Conservation (phyloP, 2,329 filamentous ascomycete species). For the Monosporascus sp. region DNA sequence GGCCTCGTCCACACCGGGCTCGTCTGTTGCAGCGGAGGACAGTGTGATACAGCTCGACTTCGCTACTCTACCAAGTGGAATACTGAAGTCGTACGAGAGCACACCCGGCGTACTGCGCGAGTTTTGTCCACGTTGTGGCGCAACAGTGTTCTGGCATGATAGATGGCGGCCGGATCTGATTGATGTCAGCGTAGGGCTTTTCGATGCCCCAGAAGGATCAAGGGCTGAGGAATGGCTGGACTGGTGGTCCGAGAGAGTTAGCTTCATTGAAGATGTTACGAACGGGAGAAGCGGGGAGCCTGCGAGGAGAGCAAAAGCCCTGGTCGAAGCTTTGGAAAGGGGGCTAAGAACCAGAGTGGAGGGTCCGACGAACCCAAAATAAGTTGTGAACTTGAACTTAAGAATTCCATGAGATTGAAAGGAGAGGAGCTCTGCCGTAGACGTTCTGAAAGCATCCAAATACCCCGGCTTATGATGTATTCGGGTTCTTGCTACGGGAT, state of each 20-base stretch:
- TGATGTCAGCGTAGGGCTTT: constrained; percentile 58
- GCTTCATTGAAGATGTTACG: constrained; percentile 50
- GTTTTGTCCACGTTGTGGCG: constrained; percentile 59
- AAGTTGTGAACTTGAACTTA: too few species aligned
- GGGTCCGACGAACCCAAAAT: too few species aligned
- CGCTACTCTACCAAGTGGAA: constrained; percentile 29
- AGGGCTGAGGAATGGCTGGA: constrained; percentile 54
- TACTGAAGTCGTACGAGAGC: constrained; percentile 48
- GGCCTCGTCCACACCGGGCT: not conserved
- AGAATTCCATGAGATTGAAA: too few species aligned
- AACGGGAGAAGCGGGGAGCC: constrained; percentile 22
- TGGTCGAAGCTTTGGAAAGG: constrained; percentile 22
- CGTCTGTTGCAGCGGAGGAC: not conserved
- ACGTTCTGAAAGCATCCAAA: too few species aligned
- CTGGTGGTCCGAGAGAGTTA: constrained; percentile 55
- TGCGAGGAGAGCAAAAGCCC: constrained; percentile 18
- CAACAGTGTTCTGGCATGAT: constrained; percentile 59
- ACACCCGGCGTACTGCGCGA: constrained; percentile 49
- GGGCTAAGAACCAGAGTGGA: constrained; percentile 7
- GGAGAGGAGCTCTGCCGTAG: too few species aligned
- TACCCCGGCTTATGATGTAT: too few species aligned
- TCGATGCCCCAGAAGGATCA: constrained; percentile 45
- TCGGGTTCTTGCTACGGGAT: too few species aligned
- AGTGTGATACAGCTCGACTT: constrained; percentile 29
- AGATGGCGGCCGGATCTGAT: constrained; percentile 47